Conservation (phyloP, 2,329 filamentous ascomycete genomes). For the Colletotrichum camelliae region DNA sequence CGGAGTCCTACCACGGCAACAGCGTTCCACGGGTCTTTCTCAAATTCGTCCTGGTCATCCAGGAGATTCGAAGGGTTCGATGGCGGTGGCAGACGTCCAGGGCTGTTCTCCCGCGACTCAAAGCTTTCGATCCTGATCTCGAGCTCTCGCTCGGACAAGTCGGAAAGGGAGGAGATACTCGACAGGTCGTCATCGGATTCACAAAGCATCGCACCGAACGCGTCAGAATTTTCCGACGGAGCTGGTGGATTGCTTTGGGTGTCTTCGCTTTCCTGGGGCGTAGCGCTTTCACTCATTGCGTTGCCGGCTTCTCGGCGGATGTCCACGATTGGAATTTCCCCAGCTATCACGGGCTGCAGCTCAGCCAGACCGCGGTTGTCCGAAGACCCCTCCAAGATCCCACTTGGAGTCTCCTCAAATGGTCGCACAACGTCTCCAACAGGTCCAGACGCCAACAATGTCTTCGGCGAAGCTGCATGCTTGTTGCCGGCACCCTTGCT, state of each 20-base stretch:
- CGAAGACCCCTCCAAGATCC: background rate
- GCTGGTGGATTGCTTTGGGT: conserved; percentile 7
- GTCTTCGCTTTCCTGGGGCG: conserved; percentile 22
- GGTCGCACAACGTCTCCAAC: background rate
- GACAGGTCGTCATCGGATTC: conserved; percentile 31
- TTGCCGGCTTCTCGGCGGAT: background rate
- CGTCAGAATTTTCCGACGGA: conserved; percentile 4
- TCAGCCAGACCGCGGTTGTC: background rate
- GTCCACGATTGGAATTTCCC: background rate
- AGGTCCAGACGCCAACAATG: background rate
- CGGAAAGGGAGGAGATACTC: conserved; percentile 39
- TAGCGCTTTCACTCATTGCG: conserved; percentile 21
- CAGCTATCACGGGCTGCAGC: background rate
- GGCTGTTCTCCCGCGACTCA: conserved; percentile 25
- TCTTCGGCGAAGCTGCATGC: background rate
- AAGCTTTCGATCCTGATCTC: conserved; percentile 27
- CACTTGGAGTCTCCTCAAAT: background rate
- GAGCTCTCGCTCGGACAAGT: conserved; percentile 45
- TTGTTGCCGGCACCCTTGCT: background rate
- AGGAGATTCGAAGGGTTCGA: conserved; percentile 24
- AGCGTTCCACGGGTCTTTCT: conserved; percentile 60
- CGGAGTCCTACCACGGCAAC: conserved; percentile 57
- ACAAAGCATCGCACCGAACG: conserved; percentile 18
- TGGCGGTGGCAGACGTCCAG: conserved; percentile 3
- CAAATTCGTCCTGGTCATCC: conserved; percentile 59